A percentile compares a stretch with the other conserved stretches of the same genome.
These are phyloP conservation scores for Austroboletus niveus DNA, from an alignment of 1,284 basidiomycete species.

Conservation along the genomic window DNA sequence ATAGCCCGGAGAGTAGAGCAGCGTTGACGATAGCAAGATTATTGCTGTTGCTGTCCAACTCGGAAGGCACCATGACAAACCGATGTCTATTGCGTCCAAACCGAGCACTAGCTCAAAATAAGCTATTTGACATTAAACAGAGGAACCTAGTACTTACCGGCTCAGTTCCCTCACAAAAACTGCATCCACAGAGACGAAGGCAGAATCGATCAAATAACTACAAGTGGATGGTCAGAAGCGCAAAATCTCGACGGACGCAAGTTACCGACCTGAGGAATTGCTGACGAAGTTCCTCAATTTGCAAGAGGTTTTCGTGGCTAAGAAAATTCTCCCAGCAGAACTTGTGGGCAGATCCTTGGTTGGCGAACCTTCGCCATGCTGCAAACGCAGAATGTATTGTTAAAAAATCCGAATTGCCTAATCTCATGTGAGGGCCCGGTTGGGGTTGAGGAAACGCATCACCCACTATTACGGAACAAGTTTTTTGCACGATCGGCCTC, in stretches of 20 bases:
- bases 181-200: constrained; percentile 75
- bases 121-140: background rate
- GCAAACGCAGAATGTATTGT: constrained; percentile 91
- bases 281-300: constrained; percentile 96
- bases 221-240: constrained; percentile 7
- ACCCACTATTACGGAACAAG: constrained; percentile 74
- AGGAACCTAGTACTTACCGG: constrained; percentile 41
- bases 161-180: constrained; percentile 71
- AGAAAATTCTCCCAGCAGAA: constrained; percentile 87
- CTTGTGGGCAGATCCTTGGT: constrained; percentile 58
- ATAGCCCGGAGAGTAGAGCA: constrained; percentile 84
- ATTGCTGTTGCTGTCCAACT: constrained; percentile 69
- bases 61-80: constrained; percentile 75
- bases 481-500: constrained; percentile 87
- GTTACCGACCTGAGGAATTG: constrained; percentile 76
- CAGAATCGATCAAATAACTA: constrained; percentile 84
- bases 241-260: background rate
- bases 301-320: constrained; percentile 90
- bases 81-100: constrained; percentile 72
- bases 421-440: background rate
- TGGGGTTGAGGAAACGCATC: background rate
- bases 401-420: constrained; percentile 95
- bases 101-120: constrained; percentile 53
- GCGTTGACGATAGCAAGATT: constrained; percentile 74
- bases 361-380: constrained; percentile 81